Base-by-base conservation (phyloP, 768 basidiomycete species). In the Termitomyces sp. region DNA sequence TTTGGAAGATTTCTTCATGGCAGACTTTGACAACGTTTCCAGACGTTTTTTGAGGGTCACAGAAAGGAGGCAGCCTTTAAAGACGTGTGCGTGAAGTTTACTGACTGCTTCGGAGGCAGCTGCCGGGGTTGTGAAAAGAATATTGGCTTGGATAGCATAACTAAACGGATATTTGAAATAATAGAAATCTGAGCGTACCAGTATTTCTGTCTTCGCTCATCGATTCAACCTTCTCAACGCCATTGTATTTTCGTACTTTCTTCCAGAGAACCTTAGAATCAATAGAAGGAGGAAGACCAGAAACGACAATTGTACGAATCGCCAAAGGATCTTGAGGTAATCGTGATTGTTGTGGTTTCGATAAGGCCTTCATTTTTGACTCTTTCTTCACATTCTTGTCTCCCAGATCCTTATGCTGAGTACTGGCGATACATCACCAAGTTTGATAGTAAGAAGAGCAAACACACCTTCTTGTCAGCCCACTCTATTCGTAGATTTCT, bases 81-180 rank as follows among this genome's bases (percentile, higher is more conserved):
- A 96, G 30, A 94, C 88, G 68, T 95, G 93, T 1, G 92, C 92
- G 67, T 98, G 93, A 1, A 98, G 81, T 69, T 90, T 92, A 54
- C 71, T 75, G 40, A 90, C 84, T 2, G 92, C 89, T 10, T 85
- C 81, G 40, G 80, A 76, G 0, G 95, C 94, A 28, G 80, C 70
- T 6, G 77, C 75, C 1, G 92, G 85, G 0, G 82, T 85, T 2
- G 78, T 70, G 70, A 94, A 95, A 6, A 94, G 59, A 18, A 88
- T 84, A 61, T 90, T 80, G 6, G 92, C 94, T 53, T 40, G 87
- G 44, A 9, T 10, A 30, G 54, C 6, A 18, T 16, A 20, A 30
- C 40, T 50, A 28, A 56, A 38, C 30, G n/a, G 35, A 26, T 26
- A 38, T 6, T 30, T 35, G 42, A 47, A 18, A 22, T 26, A 45